Base-by-base conservation (phyloP, 495 filamentous ascomycete genomes). In the Aspergillus haitiensis region DNA sequence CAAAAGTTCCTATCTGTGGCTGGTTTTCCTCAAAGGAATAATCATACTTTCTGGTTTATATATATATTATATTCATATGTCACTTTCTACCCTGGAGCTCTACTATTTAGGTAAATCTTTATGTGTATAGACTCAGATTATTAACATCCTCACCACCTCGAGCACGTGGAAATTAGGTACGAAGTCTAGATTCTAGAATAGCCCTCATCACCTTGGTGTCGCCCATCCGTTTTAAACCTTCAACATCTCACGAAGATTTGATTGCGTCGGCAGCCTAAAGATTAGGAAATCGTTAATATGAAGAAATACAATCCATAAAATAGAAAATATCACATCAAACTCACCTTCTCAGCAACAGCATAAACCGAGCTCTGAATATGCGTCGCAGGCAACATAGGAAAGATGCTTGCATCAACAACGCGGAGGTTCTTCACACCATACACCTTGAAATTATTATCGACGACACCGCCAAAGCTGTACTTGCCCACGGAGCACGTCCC, bases 321-420 rank as follows among this genome's bases (percentile, higher is more conserved):
- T 27, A 27, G 21, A 40, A 40, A 1, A 9, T 13, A 1, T 3
- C 13, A 40, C n/a, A 7, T 3, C n/a, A 52, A 47, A 47, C 55
- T 8, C 32, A 58, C 58, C 50, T 60, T 54, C 15, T 60, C 58
- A 31, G 40, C 58, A 54, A 55, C 37, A 37, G 52, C 44, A 51
- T 61, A 61, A 18, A 56, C 34, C 2, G 51, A 55, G n/a, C n/a
- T 51, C 32, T 51, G 44, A 33, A 51, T 49, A 27, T 50, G 58
- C 16, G 44, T 13, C 18, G 42, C 58, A 4, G 35, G 58, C 15
- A 42, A 2, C 44, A 44, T 31, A 3, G 52, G 58, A 7, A 55
- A 39, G 1, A 55, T 44, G 18, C 44, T 50, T 1, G 52, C 52
- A 50, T 56, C 52, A 3, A 51, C 44, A n/a, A 61, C 52, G 2